These are phyloP conservation scores for Hevea brasiliensis DNA, from an alignment of 345 rosid genomes.

Conservation along the genomic window DNA sequence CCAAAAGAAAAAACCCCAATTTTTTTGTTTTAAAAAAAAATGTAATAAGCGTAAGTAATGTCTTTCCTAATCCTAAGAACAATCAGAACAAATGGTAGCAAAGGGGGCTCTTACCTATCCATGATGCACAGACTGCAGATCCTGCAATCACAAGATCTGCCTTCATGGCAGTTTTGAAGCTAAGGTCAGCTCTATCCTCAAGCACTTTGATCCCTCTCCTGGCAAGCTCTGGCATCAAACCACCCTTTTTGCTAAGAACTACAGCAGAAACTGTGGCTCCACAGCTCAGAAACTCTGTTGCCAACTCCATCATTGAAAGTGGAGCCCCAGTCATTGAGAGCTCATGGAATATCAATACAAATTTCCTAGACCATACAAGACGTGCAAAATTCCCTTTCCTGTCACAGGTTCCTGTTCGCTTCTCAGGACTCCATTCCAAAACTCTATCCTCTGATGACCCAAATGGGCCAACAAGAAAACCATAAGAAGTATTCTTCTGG, in stretches of 20 bases:
- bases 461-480: conserved; percentile 87
- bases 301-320: conserved; percentile 82
- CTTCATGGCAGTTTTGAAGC: conserved; percentile 95
- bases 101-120: conserved; percentile 67
- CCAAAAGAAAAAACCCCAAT: not conserved
- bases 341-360: conserved; percentile 85
- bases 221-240: conserved; percentile 57
- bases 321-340: conserved; percentile 99
- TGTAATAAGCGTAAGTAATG: too few species aligned
- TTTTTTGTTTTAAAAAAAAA: too few species aligned
- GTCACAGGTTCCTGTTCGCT: conserved; percentile 90
- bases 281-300: conserved; percentile 96
- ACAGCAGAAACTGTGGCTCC: conserved; percentile 90
- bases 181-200: conserved; percentile 84
- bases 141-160: conserved; percentile 95
- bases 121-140: conserved; percentile 93
- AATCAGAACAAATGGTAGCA: conserved; percentile 11
- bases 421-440: conserved; percentile 82
- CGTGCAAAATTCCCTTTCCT: conserved; percentile 87
- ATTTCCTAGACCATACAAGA: conserved; percentile 97
- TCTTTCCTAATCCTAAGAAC: conserved; percentile 1
- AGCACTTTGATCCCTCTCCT: conserved; percentile 90
- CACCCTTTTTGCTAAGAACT: too few species aligned
- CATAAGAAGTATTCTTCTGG: conserved; percentile 59
- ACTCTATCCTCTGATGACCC: too few species aligned